Percentiles rank a stretch among this genome's conserved stretches.
These are phyloP conservation scores for Fusarium tricinctum DNA, from an alignment of 2,329 filamentous ascomycete genomes.

Conservation along the genomic window DNA sequence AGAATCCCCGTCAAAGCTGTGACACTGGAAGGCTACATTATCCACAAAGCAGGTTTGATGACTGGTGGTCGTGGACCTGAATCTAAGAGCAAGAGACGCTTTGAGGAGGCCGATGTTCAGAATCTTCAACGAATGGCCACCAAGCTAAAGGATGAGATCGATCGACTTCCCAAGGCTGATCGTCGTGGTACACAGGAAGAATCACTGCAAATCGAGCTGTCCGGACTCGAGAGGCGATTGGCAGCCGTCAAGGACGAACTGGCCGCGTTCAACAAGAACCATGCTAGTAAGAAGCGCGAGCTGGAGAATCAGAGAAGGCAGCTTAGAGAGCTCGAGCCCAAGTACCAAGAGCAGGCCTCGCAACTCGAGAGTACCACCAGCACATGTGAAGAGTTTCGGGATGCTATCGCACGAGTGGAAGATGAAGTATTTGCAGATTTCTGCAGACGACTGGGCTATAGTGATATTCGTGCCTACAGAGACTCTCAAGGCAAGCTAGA, in stretches of 20 bases:
- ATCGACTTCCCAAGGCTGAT: conserved; percentile 83
- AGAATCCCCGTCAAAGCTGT: conserved; percentile 93
- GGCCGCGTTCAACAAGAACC: conserved; percentile 83
- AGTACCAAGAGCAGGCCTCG: conserved; percentile 78
- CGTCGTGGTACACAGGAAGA: conserved; percentile 84
- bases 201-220: conserved; percentile 81
- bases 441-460: conserved; percentile 88
- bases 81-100: conserved; percentile 82
- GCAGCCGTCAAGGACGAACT: conserved; percentile 81
- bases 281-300: conserved; percentile 86
- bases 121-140: conserved; percentile 82
- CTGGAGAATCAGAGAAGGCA: conserved; percentile 79
- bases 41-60: conserved; percentile 96
- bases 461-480: conserved; percentile 92
- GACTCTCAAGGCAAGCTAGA: conserved; percentile 92
- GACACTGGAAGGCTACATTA: conserved; percentile 93
- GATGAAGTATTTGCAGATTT: conserved; percentile 90
- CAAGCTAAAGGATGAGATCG: conserved; percentile 82
- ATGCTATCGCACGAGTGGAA: conserved; percentile 82
- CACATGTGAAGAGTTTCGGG: conserved; percentile 66
- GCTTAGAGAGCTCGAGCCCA: conserved; percentile 81
- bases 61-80: conserved; percentile 90
- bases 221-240: conserved; percentile 83
- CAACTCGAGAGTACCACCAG: conserved; percentile 72
- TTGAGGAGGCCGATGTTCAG: conserved; percentile 91